A percentile compares a stretch with the other conserved stretches of the same genome.
These are phyloP conservation scores for Yarrowia deformans DNA, from an alignment of 805 yeast genomes.

Conservation along the genomic window DNA sequence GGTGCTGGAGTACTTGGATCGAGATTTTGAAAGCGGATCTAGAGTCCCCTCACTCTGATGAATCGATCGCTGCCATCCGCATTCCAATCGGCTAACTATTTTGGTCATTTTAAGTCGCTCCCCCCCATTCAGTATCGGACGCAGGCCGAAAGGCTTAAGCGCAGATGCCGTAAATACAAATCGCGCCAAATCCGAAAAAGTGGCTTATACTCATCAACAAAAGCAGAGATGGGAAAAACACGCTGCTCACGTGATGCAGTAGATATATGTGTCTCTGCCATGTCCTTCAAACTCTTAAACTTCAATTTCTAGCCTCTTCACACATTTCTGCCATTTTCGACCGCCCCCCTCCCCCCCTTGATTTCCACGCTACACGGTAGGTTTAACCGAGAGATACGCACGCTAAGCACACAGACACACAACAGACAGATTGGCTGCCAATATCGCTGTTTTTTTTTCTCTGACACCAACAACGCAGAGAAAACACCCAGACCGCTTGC, in stretches of 20 bases:
- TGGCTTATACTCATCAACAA: not conserved
- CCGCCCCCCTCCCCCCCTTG: not conserved
- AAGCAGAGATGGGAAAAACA: not conserved
- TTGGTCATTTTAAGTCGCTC: not conserved
- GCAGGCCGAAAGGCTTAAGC: slow-evolving; percentile 21
- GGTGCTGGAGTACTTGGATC: too few relatives aligned
- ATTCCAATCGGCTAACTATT: not conserved
- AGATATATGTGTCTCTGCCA: slow-evolving; percentile 1
- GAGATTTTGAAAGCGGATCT: not conserved
- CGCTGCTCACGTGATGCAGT: not conserved
- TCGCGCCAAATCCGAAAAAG: slow-evolving; percentile 38
- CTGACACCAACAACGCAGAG: not conserved
- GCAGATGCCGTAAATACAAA: slow-evolving; percentile 15
- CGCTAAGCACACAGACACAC: not conserved
- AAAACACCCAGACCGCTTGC: not conserved
- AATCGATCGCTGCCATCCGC: not conserved
- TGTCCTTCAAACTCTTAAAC: not conserved
- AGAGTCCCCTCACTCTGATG: not conserved
- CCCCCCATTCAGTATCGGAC: not conserved
- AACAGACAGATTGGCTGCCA: not conserved
- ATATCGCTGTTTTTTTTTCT: not conserved
- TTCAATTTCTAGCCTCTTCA: not conserved
- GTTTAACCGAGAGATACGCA: slow-evolving; percentile 20
- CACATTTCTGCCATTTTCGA: not conserved
- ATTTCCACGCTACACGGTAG: slow-evolving; percentile 1